phyloP scores from a whole-genome alignment of 169 alveolate genomes.

The Eimeria zaria region DNA sequence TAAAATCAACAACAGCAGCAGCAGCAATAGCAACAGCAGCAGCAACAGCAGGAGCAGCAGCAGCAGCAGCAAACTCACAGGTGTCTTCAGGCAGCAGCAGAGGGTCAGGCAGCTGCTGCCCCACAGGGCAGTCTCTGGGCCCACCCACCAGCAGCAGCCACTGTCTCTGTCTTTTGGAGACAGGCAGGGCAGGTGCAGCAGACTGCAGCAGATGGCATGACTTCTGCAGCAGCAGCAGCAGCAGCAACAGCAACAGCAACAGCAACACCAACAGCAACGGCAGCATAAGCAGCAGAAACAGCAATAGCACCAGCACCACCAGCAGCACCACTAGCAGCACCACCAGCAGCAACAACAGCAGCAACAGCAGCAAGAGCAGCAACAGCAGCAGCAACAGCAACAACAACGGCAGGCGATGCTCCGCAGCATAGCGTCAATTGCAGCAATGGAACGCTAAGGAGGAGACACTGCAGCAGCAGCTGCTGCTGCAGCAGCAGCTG shows the following conservation, averaged over 20 bases:
- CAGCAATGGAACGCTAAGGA: background rate
- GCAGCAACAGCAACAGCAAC: conserved; percentile 37
- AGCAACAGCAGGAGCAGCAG: conserved; percentile 40
- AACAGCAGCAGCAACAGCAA: background rate
- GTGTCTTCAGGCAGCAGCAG: conserved; percentile 61
- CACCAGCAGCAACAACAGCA: background rate
- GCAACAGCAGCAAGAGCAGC: background rate
- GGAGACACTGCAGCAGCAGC: background rate
- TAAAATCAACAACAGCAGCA: no score
- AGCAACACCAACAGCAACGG: background rate
- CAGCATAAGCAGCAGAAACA: background rate
- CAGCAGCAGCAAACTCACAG: conserved; percentile 43
- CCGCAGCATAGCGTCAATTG: background rate
- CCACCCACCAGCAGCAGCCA: conserved; percentile 70
- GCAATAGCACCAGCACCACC: no score
- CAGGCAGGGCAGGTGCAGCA: conserved; percentile 25
- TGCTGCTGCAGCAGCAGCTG: background rate
- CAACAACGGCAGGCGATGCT: background rate
- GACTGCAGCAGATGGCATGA: conserved; percentile 56
- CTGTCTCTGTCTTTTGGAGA: conserved; percentile 13
- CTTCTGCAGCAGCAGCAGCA: conserved; percentile 61
- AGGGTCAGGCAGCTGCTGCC: background rate
- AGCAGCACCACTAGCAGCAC: no score
- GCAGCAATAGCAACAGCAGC: background rate
- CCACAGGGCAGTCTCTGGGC: background rate